A percentile compares a stretch with the other conserved stretches of the same genome.
Evolutionary conservation across 1,139 yeast species (phyloP).

Genomic region (Scheffersomyces parashehatae): DNA sequence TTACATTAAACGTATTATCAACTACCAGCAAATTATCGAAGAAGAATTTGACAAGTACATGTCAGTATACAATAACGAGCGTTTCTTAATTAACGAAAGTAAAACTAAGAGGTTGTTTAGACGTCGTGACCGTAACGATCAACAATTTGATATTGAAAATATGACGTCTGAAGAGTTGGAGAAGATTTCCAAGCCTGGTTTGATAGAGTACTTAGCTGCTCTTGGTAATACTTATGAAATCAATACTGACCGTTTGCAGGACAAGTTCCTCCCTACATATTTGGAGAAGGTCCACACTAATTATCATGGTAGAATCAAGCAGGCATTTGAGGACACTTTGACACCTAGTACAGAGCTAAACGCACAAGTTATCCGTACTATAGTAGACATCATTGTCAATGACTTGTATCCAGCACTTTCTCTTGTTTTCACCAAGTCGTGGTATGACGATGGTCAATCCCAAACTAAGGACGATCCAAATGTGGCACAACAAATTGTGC

Average conservation of each 20-base stretch:
- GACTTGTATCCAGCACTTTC: slow-evolving; percentile 56
- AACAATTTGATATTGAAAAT: slow-evolving; percentile 35
- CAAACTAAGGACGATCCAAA: slow-evolving; percentile 33
- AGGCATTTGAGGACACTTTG: slow-evolving; percentile 61
- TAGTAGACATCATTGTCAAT: slow-evolving; percentile 68
- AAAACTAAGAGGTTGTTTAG: slow-evolving; percentile 49
- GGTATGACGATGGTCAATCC: slow-evolving; percentile 47
- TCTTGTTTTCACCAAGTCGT: slow-evolving; percentile 37
- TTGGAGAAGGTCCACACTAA: slow-evolving; percentile 65
- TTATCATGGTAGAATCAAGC: slow-evolving; percentile 57
- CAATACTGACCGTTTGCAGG: slow-evolving; percentile 78
- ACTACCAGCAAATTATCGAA: slow-evolving; percentile 59
- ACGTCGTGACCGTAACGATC: slow-evolving; percentile 26
- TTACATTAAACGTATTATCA: slow-evolving; percentile 59
- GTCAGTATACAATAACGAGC: slow-evolving; percentile 45
- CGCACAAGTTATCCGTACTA: slow-evolving; percentile 63
- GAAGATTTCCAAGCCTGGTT: slow-evolving; percentile 70
- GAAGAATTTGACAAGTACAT: slow-evolving; percentile 54
- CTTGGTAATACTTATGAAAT: slow-evolving; percentile 83
- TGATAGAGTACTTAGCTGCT: slow-evolving; percentile 80
- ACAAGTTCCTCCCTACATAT: slow-evolving; percentile 68
- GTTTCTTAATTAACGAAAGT: slow-evolving; percentile 38
- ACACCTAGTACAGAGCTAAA: slow-evolving; percentile 80
- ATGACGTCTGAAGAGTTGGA: slow-evolving; percentile 49
- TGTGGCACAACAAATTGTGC: slow-evolving; percentile 60